phyloP scores from a whole-genome alignment of 2,329 filamentous ascomycete genomes.

The Talaromyces sp. region DNA sequence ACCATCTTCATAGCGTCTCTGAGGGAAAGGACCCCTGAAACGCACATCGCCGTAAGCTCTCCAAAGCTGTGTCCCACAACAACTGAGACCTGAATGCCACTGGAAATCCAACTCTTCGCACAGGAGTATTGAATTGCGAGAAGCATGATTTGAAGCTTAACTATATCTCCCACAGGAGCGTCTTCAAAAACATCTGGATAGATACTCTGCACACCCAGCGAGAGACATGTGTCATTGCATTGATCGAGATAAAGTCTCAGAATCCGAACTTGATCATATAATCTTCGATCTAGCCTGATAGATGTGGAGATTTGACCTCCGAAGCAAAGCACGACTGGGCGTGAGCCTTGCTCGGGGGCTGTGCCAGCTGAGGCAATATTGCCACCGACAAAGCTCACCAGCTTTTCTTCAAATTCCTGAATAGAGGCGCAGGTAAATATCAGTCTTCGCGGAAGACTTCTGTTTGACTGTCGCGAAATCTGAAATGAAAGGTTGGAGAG shows the following conservation, averaged over 20 bases:
- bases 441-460: too few relatives aligned
- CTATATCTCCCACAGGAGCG: conserved; percentile 18
- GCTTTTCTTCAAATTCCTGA: too few relatives aligned
- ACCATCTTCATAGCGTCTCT: conserved; percentile 34
- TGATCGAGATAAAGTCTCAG: conserved; percentile 39
- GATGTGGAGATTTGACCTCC: too few relatives aligned
- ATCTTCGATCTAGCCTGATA: too few relatives aligned
- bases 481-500: too few relatives aligned
- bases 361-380: too few relatives aligned
- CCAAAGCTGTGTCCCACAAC: conserved; percentile 47
- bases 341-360: too few relatives aligned
- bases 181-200: conserved; percentile 36
- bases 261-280: conserved; percentile 26
- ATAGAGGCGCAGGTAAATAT: too few relatives aligned
- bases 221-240: conserved; percentile 32
- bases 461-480: too few relatives aligned
- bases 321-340: too few relatives aligned
- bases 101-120: conserved; percentile 39
- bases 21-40: conserved; percentile 34
- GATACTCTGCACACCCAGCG: conserved; percentile 36
- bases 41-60: conserved; percentile 39
- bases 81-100: conserved; percentile 33
- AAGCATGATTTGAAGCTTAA: conserved; percentile 36
- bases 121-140: conserved; percentile 41
- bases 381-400: too few relatives aligned